phyloP scores from a whole-genome alignment of 192 early-diverging fungal genomes.

The Lobosporangium transversale region DNA sequence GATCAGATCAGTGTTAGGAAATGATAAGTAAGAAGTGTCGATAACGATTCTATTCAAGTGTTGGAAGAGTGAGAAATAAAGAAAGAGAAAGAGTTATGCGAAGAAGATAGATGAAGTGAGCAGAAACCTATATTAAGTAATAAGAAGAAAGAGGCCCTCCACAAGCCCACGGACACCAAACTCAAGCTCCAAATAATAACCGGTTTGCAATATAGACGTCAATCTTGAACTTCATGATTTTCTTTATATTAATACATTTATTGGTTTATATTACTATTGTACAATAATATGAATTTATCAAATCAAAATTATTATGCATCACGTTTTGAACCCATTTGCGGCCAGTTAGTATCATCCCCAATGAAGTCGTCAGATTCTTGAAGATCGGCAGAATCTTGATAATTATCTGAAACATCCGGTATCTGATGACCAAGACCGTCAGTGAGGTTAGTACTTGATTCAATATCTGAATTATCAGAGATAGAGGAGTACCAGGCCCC shows the following conservation, averaged over 20 bases:
- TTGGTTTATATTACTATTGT: too few relatives aligned
- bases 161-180: too few relatives aligned
- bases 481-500: not conserved
- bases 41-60: not conserved
- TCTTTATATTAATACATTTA: too few relatives aligned
- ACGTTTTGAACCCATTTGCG: too few relatives aligned
- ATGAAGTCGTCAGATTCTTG: not conserved
- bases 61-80: not conserved
- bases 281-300: too few relatives aligned
- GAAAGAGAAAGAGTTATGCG: not conserved
- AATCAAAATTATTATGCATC: too few relatives aligned
- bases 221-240: too few relatives aligned
- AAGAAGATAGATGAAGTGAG: not conserved
- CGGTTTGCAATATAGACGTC: too few relatives aligned
- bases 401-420: conserved; percentile 8
- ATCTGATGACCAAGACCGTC: conserved; percentile 2
- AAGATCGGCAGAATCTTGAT: not conserved
- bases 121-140: not conserved
- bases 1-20: not conserved
- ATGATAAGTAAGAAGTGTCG: not conserved
- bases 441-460: not conserved
- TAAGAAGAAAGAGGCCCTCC: not conserved
- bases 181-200: too few relatives aligned
- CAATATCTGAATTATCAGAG: not conserved
- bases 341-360: too few relatives aligned